phyloP scores from a whole-genome alignment of 2,329 filamentous ascomycete species.

The Colletotrichum incanum region DNA sequence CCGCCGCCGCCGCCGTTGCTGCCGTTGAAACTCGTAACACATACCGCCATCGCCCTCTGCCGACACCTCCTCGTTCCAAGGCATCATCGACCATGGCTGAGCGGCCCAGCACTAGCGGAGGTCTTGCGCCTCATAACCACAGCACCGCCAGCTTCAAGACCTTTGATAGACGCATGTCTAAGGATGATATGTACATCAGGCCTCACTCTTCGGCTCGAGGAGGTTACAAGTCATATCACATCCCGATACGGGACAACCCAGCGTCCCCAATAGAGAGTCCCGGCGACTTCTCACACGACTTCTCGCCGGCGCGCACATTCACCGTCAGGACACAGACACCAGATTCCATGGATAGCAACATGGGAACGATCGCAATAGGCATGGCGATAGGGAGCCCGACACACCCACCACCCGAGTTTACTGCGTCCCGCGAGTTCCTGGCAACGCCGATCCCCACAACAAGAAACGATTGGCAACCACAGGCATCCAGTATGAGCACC shows the following conservation, averaged over 20 bases:
- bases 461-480: constrained; percentile 48
- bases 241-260: constrained; percentile 58
- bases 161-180: constrained; percentile 62
- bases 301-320: constrained; percentile 52
- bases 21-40: constrained; percentile 46
- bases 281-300: constrained; percentile 48
- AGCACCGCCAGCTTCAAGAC: constrained; percentile 48
- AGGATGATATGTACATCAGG: constrained; percentile 57
- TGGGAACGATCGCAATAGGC: constrained; percentile 71
- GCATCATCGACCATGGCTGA: constrained; percentile 48
- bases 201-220: constrained; percentile 51
- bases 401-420: constrained; percentile 54
- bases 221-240: constrained; percentile 58
- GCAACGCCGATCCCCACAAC: constrained; percentile 8
- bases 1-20: constrained; percentile 51
- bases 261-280: constrained; percentile 62
- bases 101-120: constrained; percentile 61
- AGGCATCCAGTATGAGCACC: constrained; percentile 44
- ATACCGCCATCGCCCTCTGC: constrained; percentile 45
- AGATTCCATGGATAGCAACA: constrained; percentile 57
- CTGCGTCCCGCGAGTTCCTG: constrained; percentile 16
- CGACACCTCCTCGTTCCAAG: constrained; percentile 44
- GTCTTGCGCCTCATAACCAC: constrained; percentile 48
- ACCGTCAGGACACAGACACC: constrained; percentile 60
- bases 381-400: constrained; percentile 82